Percentiles rank a stretch among this genome's conserved stretches.
Conservation (phyloP, 1,284 basidiomycete genomes). For the Leccinum insolens region DNA sequence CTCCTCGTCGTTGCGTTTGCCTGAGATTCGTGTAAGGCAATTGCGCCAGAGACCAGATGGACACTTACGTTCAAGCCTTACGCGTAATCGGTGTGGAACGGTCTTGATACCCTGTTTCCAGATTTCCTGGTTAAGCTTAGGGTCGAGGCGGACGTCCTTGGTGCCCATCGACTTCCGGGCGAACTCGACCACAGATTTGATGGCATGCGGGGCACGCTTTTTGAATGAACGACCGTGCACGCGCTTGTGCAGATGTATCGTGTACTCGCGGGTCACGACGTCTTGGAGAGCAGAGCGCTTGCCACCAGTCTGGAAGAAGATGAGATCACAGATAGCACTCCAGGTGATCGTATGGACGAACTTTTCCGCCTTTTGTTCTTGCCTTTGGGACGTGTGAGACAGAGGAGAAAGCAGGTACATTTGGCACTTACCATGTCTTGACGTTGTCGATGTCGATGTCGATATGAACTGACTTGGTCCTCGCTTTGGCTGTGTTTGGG, state of each 20-base stretch:
- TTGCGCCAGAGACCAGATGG: background rate
- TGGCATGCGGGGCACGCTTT: conserved; percentile 91
- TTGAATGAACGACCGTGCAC: conserved; percentile 92
- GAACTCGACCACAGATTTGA: conserved; percentile 90
- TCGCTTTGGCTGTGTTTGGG: conserved; percentile 33
- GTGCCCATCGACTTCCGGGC: conserved; percentile 95
- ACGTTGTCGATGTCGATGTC: conserved; percentile 42
- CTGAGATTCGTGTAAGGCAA: conserved; percentile 12
- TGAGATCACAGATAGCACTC: conserved; percentile 8
- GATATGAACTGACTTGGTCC: background rate
- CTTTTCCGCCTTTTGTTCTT: conserved; percentile 47
- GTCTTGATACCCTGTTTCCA: conserved; percentile 91
- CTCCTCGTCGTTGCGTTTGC: conserved; percentile 74
- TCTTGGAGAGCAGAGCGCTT: conserved; percentile 95
- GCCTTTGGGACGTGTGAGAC: conserved; percentile 34
- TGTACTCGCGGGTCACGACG: conserved; percentile 96
- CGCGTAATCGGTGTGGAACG: conserved; percentile 87
- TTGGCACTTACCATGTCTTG: conserved; percentile 64
- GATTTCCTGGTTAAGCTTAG: conserved; percentile 91
- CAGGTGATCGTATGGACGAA: conserved; percentile 27
- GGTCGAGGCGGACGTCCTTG: conserved; percentile 88
- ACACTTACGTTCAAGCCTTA: conserved; percentile 89
- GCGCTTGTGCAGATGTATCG: conserved; percentile 93
- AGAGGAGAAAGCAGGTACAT: conserved; percentile 11
- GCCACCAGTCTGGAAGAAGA: conserved; percentile 53